phyloP scores from a whole-genome alignment of 2,329 filamentous ascomycete species.

The Immersiporthe knoxdaviesiana region DNA sequence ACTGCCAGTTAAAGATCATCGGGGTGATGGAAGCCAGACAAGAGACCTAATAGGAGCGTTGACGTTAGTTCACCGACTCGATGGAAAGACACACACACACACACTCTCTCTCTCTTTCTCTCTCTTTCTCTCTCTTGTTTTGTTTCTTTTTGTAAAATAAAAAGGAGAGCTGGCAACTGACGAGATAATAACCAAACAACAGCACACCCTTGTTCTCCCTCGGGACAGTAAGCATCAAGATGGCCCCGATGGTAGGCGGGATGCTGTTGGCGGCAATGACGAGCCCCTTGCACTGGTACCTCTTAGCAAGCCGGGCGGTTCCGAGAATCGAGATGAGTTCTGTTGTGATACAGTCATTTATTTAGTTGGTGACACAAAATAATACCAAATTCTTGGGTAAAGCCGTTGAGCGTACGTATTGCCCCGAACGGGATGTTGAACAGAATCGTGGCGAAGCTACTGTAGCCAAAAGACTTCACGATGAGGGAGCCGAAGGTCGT shows the following conservation, averaged over 20 bases:
- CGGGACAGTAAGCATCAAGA: slow-evolving; percentile 53
- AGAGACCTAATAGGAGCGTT: slow-evolving; percentile 26
- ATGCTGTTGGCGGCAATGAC: slow-evolving; percentile 45
- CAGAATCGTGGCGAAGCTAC: slow-evolving; percentile 58
- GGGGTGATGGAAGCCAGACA: slow-evolving; percentile 47
- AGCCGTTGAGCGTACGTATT: slow-evolving; percentile 40
- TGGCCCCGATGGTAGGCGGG: slow-evolving; percentile 45
- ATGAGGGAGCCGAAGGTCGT: slow-evolving; percentile 63
- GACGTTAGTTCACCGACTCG: neutral
- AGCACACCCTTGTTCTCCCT: slow-evolving; percentile 51
- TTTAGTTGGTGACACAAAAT: neutral
- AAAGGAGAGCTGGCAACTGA: slow-evolving; percentile 31
- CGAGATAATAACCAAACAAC: slow-evolving; percentile 55
- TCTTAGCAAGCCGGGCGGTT: slow-evolving; percentile 50
- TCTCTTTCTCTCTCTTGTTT: no score
- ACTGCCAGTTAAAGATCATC: slow-evolving; percentile 63
- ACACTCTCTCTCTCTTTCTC: no score
- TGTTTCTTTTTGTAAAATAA: neutral
- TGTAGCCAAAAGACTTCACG: slow-evolving; percentile 60
- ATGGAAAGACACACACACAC: neutral
- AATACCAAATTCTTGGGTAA: no score
- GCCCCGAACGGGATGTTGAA: slow-evolving; percentile 65
- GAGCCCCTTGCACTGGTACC: slow-evolving; percentile 47
- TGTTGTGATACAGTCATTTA: neutral
- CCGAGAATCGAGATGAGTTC: slow-evolving; percentile 64